phyloP scores from a whole-genome alignment of 257 asterid species.

The Rhazya stricta region DNA sequence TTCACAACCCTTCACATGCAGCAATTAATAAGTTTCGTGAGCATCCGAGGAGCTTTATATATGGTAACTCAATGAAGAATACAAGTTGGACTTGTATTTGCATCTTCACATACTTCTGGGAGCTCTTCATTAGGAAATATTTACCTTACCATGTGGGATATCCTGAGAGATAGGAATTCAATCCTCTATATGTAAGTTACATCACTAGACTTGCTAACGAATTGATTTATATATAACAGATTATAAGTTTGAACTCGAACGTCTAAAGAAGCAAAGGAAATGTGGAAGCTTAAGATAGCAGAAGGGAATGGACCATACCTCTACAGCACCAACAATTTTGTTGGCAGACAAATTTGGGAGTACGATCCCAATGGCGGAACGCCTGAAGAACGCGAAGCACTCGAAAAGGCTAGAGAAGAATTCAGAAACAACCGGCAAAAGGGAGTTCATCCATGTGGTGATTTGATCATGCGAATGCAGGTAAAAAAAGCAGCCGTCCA shows the following conservation, averaged over 20 bases:
- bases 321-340: constrained; percentile 33
- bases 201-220: too few relatives aligned
- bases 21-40: not conserved
- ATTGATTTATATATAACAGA: not conserved
- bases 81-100: not conserved
- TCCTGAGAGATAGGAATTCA: too few relatives aligned
- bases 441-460: constrained; percentile 28
- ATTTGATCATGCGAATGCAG: constrained; percentile 36
- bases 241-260: not conserved
- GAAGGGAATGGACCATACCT: constrained; percentile 30
- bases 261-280: not conserved
- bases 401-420: constrained; percentile 20
- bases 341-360: constrained; percentile 35
- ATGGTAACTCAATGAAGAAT: not conserved
- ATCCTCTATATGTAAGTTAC: too few relatives aligned
- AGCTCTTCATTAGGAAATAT: too few relatives aligned
- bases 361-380: constrained; percentile 30
- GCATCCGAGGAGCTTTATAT: too few relatives aligned
- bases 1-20: not conserved
- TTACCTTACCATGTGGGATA: too few relatives aligned
- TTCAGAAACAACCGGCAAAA: constrained; percentile 15
- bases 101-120: not conserved
- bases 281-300: constrained; percentile 37
- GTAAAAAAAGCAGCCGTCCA: not conserved
- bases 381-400: constrained; percentile 19